Evolutionary conservation across 768 basidiomycete species (phyloP), one percentile per base, ranked within the genome.

Genomic region (Serpula lacrymans): DNA sequence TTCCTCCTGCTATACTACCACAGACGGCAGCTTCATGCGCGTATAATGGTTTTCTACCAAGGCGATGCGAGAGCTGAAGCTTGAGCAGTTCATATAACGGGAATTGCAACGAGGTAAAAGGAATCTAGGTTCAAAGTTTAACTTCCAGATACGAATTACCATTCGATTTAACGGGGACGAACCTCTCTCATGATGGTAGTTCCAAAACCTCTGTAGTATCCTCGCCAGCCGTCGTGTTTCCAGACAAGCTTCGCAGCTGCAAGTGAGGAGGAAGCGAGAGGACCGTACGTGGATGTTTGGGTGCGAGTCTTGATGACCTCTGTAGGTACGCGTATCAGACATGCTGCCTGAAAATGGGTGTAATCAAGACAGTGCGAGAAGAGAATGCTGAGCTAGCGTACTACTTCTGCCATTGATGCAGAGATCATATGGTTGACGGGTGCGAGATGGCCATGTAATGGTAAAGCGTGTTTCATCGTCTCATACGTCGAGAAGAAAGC

Each of bases 401-500:
- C 80, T 54, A 79, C 68, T 76, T 82, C 80, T 40, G 68, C 80
- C 10, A 71, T 50, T 8, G 78, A 80, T 23, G 80, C 80, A n/a
- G 79, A 63, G 13, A 76, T 45, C 71, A 81, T 57, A 39, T 86
- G 75, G 24, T 74, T 77, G 23, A 92, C 54, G 0, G 91, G 84
- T 1, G 75, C 71, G 21, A 91, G 70, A 21, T 79, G 63, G 1
- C 74, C 68, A 1, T 77, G 66, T 3, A 82, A 53, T 0, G 91
- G 88, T 0, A 91, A 59, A n/a, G 59, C 63, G 39, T 75, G 74
- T 62, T 99, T 99, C 51, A 94, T 71, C 5, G 79, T 77, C 54
- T 98, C 94, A 58, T 99, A 99, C 0, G 84, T 88, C 14, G 88
- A 86, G 63, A 99, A 99, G 72, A 99, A 99, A 0, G 79, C 78